Conservation (phyloP, 176 grass and related monocot genomes). For the Aegilops sharonensis region DNA sequence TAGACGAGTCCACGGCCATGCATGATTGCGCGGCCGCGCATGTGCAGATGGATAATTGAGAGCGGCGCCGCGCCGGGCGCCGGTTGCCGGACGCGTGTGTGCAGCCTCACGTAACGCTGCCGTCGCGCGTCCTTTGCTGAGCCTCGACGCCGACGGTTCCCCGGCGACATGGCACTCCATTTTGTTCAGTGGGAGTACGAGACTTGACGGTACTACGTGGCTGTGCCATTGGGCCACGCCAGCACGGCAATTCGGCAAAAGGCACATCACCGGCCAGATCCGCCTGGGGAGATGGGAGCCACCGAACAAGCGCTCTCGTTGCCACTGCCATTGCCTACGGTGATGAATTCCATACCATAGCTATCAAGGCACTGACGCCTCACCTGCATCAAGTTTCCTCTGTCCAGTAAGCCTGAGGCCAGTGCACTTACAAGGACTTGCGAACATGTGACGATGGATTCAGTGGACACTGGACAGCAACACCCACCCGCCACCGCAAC, state of each 20-base stretch:
- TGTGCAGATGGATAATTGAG: constrained; percentile 28
- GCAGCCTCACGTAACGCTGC: not conserved
- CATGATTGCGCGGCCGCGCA: constrained; percentile 39
- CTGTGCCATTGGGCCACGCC: not conserved
- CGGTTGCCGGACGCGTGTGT: not conserved
- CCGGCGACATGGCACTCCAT: constrained; percentile 18
- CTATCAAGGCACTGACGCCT: not conserved
- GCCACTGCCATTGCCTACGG: not conserved
- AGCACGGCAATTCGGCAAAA: not conserved
- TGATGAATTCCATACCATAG: not conserved
- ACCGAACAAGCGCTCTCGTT: constrained; percentile 2
- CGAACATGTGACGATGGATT: not conserved
- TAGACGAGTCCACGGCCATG: not conserved
- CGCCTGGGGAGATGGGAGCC: not conserved
- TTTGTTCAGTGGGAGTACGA: no score
- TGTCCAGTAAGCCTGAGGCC: not conserved
- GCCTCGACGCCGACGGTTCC: not conserved
- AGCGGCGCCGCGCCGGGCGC: not conserved
- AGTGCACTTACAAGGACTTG: not conserved
- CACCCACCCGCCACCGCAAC: no score
- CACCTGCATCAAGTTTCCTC: not conserved
- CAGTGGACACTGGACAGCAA: not conserved
- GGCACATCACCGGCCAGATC: not conserved
- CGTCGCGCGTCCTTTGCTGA: not conserved
- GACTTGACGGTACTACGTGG: not conserved